Evolutionary conservation across 2,329 filamentous ascomycete genomes (phyloP).

Genomic region (Trichoderma koningii): DNA sequence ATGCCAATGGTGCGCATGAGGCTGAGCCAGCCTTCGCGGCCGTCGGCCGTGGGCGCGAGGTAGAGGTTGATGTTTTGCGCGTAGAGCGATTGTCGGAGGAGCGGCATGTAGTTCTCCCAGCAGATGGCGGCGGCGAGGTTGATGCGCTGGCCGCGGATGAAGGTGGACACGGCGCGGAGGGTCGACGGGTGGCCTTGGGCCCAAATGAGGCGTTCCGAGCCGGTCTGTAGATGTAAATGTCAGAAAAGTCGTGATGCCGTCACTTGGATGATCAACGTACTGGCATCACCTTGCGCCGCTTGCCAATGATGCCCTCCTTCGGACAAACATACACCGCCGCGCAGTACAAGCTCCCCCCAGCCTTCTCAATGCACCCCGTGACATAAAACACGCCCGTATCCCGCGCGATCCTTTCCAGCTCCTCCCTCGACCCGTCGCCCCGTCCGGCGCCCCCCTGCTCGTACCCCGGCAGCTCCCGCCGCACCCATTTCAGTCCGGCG

Average conservation of each 20-base stretch:
- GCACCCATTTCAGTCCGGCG: conserved; percentile 71
- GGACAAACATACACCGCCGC: conserved; percentile 81
- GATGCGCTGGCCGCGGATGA: conserved; percentile 75
- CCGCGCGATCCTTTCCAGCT: conserved; percentile 71
- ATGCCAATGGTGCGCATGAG: conserved; percentile 80
- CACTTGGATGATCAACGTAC: conserved; percentile 47
- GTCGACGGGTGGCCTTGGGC: conserved; percentile 80
- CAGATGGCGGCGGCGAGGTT: conserved; percentile 87
- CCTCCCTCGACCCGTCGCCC: conserved; percentile 70
- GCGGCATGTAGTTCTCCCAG: conserved; percentile 97
- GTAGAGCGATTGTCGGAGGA: conserved; percentile 81
- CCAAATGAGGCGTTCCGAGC: conserved; percentile 81
- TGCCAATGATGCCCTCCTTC: conserved; percentile 70
- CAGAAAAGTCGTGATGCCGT: too few species aligned
- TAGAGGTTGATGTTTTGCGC: conserved; percentile 90
- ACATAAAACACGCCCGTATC: conserved; percentile 83
- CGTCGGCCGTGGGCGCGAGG: conserved; percentile 86
- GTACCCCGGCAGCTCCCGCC: conserved; percentile 51
- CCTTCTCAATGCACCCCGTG: conserved; percentile 75
- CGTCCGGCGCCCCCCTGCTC: conserved; percentile 34
- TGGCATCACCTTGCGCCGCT: conserved; percentile 90
- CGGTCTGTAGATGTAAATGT: conserved; percentile 55
- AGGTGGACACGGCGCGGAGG: conserved; percentile 75
- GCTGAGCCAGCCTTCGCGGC: conserved; percentile 76
- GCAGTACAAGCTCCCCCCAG: conserved; percentile 84